Conservation (phyloP, 257 asterid species). For the Phtheirospermum japonicum region DNA sequence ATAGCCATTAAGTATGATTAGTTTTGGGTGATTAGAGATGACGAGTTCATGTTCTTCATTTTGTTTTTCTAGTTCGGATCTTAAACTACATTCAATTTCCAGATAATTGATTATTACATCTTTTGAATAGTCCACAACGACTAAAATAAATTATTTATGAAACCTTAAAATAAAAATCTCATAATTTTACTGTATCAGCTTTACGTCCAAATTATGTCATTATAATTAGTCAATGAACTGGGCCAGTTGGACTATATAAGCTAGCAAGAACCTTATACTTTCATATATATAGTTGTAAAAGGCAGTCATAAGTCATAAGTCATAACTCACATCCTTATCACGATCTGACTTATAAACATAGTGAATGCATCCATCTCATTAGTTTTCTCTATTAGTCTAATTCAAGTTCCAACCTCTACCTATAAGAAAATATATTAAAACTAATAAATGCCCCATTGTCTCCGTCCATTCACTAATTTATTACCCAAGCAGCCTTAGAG, state of each 20-base stretch:
- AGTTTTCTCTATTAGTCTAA: background rate
- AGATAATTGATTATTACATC: too few relatives aligned
- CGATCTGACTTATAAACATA: background rate
- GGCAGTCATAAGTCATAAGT: background rate
- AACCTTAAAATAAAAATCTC: too few relatives aligned
- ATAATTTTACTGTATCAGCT: too few relatives aligned
- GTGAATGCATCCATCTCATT: background rate
- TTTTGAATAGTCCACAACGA: too few relatives aligned
- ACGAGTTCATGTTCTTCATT: too few relatives aligned
- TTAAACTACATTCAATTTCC: too few relatives aligned
- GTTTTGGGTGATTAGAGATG: too few relatives aligned
- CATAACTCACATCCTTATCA: background rate
- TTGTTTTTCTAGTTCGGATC: too few relatives aligned
- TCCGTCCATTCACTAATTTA: background rate
- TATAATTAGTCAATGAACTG: slow-evolving; percentile 19
- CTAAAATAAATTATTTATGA: too few relatives aligned
- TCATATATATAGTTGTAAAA: background rate
- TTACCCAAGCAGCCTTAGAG: too few relatives aligned
- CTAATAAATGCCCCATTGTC: background rate
- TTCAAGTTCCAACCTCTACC: background rate
- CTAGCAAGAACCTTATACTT: background rate
- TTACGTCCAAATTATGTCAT: too few relatives aligned
- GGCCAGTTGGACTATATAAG: background rate
- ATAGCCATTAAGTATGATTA: too few relatives aligned
- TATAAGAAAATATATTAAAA: background rate